A percentile compares a stretch with the other conserved stretches of the same genome.
phyloP scores from a whole-genome alignment of 2,329 filamentous ascomycete genomes.

The Sporothrix phasma region DNA sequence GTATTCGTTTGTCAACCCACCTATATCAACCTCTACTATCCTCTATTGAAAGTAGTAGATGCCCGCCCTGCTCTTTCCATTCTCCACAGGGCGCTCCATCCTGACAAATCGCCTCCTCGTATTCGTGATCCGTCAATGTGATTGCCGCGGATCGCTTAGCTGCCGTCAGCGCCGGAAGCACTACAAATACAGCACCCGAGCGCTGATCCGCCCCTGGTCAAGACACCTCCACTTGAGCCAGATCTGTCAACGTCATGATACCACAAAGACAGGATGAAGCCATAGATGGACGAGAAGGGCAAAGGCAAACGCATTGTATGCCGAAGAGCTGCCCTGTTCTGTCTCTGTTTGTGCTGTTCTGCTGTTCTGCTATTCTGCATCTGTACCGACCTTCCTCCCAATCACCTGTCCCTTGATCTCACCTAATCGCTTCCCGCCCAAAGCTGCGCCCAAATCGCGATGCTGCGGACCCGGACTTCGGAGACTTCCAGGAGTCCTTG shows the following conservation, averaged over 20 bases:
- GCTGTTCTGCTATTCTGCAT: neutral
- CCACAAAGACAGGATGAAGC: no score
- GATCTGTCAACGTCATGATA: no score
- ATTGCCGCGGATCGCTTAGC: neutral
- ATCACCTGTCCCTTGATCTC: neutral
- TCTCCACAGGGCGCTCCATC: neutral
- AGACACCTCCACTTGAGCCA: neutral
- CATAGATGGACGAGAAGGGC: no score
- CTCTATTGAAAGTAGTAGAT: no score
- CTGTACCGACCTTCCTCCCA: neutral
- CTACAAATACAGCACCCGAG: neutral
- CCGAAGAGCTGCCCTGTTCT: neutral
- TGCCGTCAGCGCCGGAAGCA: neutral
- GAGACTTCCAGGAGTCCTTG: slow-evolving; percentile 2
- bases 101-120: neutral
- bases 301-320: no score
- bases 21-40: no score
- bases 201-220: neutral
- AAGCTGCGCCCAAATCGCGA: neutral
- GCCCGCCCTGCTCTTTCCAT: neutral
- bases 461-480: neutral
- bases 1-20: neutral
- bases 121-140: neutral
- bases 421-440: neutral
- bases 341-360: neutral